Evolutionary conservation across 2,329 filamentous ascomycete species (phyloP), one percentile per base, ranked within the genome.

Genomic region (Cladosporium phlei): DNA sequence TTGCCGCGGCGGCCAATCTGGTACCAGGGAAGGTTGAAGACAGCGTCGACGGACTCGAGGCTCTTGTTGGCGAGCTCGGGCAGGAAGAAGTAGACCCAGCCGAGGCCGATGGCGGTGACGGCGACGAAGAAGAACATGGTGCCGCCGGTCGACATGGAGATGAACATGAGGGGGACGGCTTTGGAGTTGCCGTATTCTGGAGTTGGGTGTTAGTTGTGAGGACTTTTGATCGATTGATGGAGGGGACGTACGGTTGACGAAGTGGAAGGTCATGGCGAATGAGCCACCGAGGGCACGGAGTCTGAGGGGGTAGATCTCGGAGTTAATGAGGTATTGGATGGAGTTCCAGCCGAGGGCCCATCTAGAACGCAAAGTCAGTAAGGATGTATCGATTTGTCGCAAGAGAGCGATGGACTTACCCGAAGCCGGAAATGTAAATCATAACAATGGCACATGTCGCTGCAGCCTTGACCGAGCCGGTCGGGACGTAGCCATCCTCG

Each of bases 91-190:
- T 85, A 86, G 3, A 87, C 39, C 66, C 78, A 73, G 9, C 2
- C 85, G 68, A 2, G 80, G 21, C 85, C 85, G 4, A 88, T 34
- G 1, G 84, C 53, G 0, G 85, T 89, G 8, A 89, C 74, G 2
- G 74, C 78, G 0, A 77, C 74, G 64, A 89, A 90, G 68, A 83
- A 86, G 77, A 84, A 83, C 70, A 90, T 90, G 0, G 86, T 89
- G 0, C 86, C 86, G 49, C 75, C 78, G 20, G 69, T 70, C 0
- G 69, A 71, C 61, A 79, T 71, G 2, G 43, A 30, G 64, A 89
- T 71, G 34, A 90, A 77, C 84, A 89, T 87, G 54, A 80, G 78
- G 1, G 85, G 86, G 0, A 88, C 82, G 0, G 86, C 84, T 27
- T 86, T 82, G 1, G 80, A 76, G 69, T 86, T 88, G 20, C 85